Evolutionary conservation across 2,329 filamentous ascomycete species (phyloP), one percentile per base, ranked within the genome.

Genomic region (Bipolaris sorokiniana): DNA sequence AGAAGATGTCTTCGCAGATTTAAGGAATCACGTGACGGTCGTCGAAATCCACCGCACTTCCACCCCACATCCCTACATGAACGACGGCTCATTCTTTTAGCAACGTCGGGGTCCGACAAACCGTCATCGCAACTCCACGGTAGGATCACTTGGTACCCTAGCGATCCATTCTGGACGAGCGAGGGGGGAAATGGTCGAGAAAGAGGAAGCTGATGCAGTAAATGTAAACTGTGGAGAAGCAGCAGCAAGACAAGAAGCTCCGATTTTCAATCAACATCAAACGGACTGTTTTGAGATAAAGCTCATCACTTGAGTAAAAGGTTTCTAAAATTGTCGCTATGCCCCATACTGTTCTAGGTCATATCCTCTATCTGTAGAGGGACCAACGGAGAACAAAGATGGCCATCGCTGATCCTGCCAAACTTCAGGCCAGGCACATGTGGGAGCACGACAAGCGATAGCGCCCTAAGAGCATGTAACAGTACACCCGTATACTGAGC

Each of bases 391-490:
- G 26, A 51, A 16, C 16, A 22, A 23, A 36, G 20, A 55, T 55
- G 33, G 46, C 48, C 22, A 26, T 41, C 15, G 15, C 40, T 16
- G 48, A 51, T 40, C 16, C 41, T 16, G 34, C 33, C 26, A 26
- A 55, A 23, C 40, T 55, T 18, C 31, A 51, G 34, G 47, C 53
- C 23, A 33, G 47, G 41, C 41, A 55, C 15, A 46, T 26, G 33
- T 41, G 47, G 18, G 47, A 55, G 41, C 48, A 38, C 48, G 47
- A 55, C 41, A 51, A 55, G 34, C 47, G 53, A 46, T 33, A 46
- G 40, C 41, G 47, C n/a, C 23, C 41, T 7, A 41, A 55, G 11
- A 33, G 53, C 18, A 51, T 55, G 41, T 33, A 51, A 26, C 33
- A 55, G 41, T 51, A 55, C 48, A 46, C 33, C n/a, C 18, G 33